These are phyloP conservation scores for Termitomyces titanicus DNA, from an alignment of 768 basidiomycete species.

Conservation along the genomic window DNA sequence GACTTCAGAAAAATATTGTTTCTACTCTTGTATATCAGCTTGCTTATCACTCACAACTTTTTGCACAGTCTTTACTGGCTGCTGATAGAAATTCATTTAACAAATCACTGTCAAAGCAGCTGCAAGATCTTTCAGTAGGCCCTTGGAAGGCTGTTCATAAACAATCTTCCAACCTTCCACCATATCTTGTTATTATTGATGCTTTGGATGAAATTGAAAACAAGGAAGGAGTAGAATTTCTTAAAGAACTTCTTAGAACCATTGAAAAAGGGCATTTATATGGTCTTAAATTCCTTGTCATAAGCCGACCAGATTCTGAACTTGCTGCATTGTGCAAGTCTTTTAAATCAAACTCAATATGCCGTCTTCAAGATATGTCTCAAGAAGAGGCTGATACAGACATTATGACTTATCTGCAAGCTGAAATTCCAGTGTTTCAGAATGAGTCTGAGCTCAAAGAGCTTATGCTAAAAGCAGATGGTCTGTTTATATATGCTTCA, in stretches of 20 bases:
- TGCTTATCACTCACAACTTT: constrained; percentile 19
- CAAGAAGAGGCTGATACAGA: neutral
- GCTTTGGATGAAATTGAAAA: constrained; percentile 22
- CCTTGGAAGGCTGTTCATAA: constrained; percentile 15
- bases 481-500: neutral
- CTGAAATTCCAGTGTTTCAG: neutral
- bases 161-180: neutral
- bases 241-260: constrained; percentile 12
- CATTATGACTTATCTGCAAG: neutral
- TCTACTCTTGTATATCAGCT: constrained; percentile 23
- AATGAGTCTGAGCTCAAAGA: neutral
- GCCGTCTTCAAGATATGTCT: constrained; percentile 5
- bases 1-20: constrained; percentile 12
- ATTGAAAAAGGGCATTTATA: constrained; percentile 5
- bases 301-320: constrained; percentile 17
- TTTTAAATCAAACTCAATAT: constrained; percentile 12
- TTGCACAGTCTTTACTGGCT: constrained; percentile 11
- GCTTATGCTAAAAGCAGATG: neutral
- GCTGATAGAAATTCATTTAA: constrained; percentile 1
- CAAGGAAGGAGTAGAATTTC: constrained; percentile 14
- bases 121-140: constrained; percentile 16
- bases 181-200: constrained; percentile 20
- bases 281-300: constrained; percentile 21
- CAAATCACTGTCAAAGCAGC: constrained; percentile 8
- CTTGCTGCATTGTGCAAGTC: constrained; percentile 11